phyloP scores from a whole-genome alignment of 768 basidiomycete species.

The Suillus paluster region DNA sequence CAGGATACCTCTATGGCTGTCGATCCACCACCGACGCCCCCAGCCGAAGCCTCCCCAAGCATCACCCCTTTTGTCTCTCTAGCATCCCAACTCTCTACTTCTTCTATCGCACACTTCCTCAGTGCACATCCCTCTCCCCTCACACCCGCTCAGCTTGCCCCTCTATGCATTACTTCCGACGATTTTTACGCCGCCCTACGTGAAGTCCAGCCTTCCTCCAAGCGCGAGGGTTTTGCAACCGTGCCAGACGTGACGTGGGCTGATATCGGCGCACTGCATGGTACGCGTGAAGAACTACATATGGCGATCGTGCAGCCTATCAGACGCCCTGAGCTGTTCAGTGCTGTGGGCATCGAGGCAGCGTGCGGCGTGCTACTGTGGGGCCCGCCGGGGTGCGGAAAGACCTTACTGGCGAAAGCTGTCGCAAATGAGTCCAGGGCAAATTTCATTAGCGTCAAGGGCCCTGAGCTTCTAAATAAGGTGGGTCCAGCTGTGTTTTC shows the following conservation, averaged over 20 bases:
- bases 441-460: slow-evolving; percentile 98
- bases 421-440: slow-evolving; percentile 96
- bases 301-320: slow-evolving; percentile 99
- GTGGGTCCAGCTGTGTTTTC: slow-evolving; percentile 42
- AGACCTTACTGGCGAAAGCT: slow-evolving; percentile 96
- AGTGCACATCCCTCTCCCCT: slow-evolving; percentile 84
- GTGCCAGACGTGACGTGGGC: slow-evolving; percentile 96
- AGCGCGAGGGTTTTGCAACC: slow-evolving; percentile 97
- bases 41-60: slow-evolving; percentile 24
- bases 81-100: slow-evolving; percentile 47
- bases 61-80: slow-evolving; percentile 40
- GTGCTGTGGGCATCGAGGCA: slow-evolving; percentile 84
- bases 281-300: slow-evolving; percentile 86
- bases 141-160: slow-evolving; percentile 75
- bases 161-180: slow-evolving; percentile 76
- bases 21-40: slow-evolving; percentile 29
- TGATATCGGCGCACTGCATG: slow-evolving; percentile 91
- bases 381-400: slow-evolving; percentile 99
- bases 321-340: slow-evolving; percentile 86
- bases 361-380: slow-evolving; percentile 95
- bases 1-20: slow-evolving; percentile 42
- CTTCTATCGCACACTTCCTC: slow-evolving; percentile 90
- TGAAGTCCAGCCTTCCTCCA: slow-evolving; percentile 93
- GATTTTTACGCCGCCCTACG: slow-evolving; percentile 87
- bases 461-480: slow-evolving; percentile 96